Base-by-base conservation (phyloP, 306 rosid genomes). In the Fragaria vesca region DNA sequence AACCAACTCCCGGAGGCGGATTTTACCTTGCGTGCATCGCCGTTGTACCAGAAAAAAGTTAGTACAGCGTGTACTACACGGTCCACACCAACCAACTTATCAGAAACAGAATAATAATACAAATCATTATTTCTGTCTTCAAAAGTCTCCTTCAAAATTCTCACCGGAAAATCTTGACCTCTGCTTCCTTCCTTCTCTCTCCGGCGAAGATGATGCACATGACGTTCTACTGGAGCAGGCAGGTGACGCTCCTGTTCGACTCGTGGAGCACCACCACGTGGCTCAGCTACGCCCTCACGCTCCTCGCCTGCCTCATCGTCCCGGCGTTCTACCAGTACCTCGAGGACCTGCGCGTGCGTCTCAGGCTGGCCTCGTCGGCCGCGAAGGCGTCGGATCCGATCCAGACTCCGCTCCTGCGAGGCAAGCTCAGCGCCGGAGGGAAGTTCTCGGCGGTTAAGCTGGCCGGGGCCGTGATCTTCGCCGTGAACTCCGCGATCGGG, bases 191-290 rank as follows among this genome's bases (percentile, higher is more conserved):
- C 42, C 7, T 34, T 16, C 47, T 63, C 73, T 13, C 81, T 62
- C 36, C 26, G 50, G 18, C 65, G 16, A 63, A 67, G 84, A 95
- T 95, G 99, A 93, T 95, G 99, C 99, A 95, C 90, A 93, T 93
- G 99, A 93, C 99, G 80, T 93, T 95, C 58, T 95, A 95, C 78
- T 95, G 99, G 99, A 78, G 99, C 84, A 89, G 66, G 36, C 67
- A 84, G 43, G 93, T 91, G 24, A 95, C 93, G 12, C 83, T 95
- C 30, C 87, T 95, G 42, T 2, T 92, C 71, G 87, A 93, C 38
- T 81, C 93, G 1, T 95, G 99, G 97, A 85, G 51, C n/a, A 90
- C 99, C 67, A 69, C 81, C 50, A 84, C 95, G 57, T 95, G 97
- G 97, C 66, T 79, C 13, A 66, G 86, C 71, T 95, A 93, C 76